Evolutionary conservation across 2,329 filamentous ascomycete genomes (phyloP), one percentile per base, ranked within the genome.

Genomic region (Eutypa lata): DNA sequence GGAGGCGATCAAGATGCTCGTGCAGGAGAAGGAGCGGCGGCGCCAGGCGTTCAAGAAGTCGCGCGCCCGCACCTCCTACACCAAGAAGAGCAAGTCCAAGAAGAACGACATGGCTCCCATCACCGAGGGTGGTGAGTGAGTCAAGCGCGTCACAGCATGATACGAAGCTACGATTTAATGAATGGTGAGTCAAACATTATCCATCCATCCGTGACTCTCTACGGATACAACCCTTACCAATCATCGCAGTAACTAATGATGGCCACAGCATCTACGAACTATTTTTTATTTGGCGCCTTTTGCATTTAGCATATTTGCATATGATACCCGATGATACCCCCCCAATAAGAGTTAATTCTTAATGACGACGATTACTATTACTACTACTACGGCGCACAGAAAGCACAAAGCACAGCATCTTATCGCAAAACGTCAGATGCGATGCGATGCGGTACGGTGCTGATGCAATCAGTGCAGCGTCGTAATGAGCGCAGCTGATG

Each of bases 11-110:
- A 73, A 76, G 58, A 73, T 77, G 59, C 63, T 82, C 47, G 66
- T 78, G 57, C 66, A 63, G 59, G 81, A 83, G 73, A 82, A 82
- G 77, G 80, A 83, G 71, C 72, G 74, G 50, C 73, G 80, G 38
- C 73, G 75, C 55, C 71, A 74, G 57, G 60, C 63, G 51, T 40
- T 51, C 35, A 62, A 60, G 60, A 59, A 56, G 53, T 67, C 68
- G 44, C 58, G 61, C 46, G 58, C 60, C 52, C 54, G 62, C 48
- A 70, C 68, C 57, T 66, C 68, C 47, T 65, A 68, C 57, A 65
- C 65, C 31, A 83, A 81, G 73, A 80, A 78, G 67, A 72, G 71
- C 59, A 79, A 76, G 73, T 70, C 62, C 62, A 79, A 78, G 72
- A 67, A 71, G 50, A 68, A 66, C 53, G 68, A 71, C 62, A 82